phyloP scores from a whole-genome alignment of 2,329 filamentous ascomycete species.

The Periconia sp. region DNA sequence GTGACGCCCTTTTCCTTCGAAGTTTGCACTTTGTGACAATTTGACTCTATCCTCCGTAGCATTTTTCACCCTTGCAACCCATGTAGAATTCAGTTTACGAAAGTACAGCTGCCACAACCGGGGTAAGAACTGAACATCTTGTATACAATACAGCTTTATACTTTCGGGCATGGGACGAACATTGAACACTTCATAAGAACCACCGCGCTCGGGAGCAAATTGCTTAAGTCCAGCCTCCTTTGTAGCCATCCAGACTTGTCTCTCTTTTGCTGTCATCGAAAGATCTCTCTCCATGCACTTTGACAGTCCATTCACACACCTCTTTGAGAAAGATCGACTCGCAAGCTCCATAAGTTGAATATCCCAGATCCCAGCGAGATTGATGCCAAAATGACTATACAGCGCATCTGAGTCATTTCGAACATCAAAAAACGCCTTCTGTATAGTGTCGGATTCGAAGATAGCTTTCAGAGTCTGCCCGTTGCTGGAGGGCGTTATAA shows the following conservation, averaged over 20 bases:
- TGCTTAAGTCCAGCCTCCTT: conserved; percentile 23
- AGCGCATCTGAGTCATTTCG: conserved; percentile 33
- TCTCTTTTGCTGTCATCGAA: conserved; percentile 1
- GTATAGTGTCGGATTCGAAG: conserved; percentile 25
- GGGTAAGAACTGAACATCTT: conserved; percentile 19
- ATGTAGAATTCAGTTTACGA: not conserved
- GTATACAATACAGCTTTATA: conserved; percentile 21
- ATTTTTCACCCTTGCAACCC: not conserved
- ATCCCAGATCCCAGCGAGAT: conserved; percentile 15
- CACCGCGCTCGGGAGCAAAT: conserved; percentile 22
- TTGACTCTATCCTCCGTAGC: not conserved
- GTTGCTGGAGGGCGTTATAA: no score
- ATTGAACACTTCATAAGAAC: conserved; percentile 28
- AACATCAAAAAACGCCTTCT: conserved; percentile 31
- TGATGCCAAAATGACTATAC: conserved; percentile 19
- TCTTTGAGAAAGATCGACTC: conserved; percentile 3
- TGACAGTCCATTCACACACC: conserved; percentile 9
- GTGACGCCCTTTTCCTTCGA: not conserved
- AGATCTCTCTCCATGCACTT: conserved; percentile 14
- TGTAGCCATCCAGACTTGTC: conserved; percentile 18
- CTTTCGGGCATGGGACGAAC: conserved; percentile 19
- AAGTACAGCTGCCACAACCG: conserved; percentile 4
- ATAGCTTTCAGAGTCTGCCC: no score
- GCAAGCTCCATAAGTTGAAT: conserved; percentile 26
- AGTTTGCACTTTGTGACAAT: not conserved